Evolutionary conservation across 805 yeast species (phyloP).

Genomic region (Torulaspora gathmanii): DNA sequence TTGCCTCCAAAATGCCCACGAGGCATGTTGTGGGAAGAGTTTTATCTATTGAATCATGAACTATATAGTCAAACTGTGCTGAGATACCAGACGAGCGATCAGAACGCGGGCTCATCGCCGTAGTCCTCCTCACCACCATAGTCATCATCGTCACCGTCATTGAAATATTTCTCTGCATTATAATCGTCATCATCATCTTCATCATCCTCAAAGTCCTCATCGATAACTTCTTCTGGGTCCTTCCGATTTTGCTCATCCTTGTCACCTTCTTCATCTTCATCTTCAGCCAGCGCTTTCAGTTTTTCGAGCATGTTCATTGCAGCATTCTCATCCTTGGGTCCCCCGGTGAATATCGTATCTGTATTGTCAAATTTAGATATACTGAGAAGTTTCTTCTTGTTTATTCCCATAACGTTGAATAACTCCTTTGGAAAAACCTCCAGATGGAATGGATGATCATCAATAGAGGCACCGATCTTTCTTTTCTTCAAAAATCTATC

Average conservation of each 20-base stretch:
- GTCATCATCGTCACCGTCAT: constrained; percentile 53
- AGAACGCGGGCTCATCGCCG: constrained; percentile 61
- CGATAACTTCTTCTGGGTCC: constrained; percentile 37
- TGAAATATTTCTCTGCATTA: constrained; percentile 60
- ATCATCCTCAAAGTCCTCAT: constrained; percentile 55
- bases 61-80: constrained; percentile 10
- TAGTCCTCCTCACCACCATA: constrained; percentile 46
- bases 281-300: constrained; percentile 47
- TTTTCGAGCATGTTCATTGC: constrained; percentile 43
- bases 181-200: constrained; percentile 59
- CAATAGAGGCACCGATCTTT: constrained; percentile 64
- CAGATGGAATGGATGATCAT: constrained; percentile 69
- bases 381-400: constrained; percentile 47
- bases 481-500: constrained; percentile 72
- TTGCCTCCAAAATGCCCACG: constrained; percentile 25
- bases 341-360: constrained; percentile 29
- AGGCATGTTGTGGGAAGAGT: constrained; percentile 26
- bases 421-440: constrained; percentile 76
- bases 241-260: constrained; percentile 22
- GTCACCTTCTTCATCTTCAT: constrained; percentile 41
- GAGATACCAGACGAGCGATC: constrained; percentile 11
- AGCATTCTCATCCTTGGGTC: constrained; percentile 27
- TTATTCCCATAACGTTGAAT: constrained; percentile 64
- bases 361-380: constrained; percentile 35
- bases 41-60: constrained; percentile 15